Percentiles rank a stretch among this genome's conserved stretches.
Evolutionary conservation across 306 rosid species (phyloP).

Genomic region (Myrica gale): DNA sequence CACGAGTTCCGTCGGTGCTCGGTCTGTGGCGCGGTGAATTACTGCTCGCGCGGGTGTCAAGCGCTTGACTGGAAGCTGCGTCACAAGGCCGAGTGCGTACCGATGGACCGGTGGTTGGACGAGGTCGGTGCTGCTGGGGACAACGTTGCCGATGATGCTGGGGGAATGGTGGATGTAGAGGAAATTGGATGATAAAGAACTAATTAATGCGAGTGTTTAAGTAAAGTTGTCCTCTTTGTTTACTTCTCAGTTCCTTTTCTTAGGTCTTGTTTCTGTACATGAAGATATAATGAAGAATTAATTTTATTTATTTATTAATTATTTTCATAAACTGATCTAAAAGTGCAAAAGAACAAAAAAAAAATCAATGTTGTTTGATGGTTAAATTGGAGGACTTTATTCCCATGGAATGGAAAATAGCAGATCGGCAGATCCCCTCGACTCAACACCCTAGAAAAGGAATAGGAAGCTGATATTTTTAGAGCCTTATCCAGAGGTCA

Average conservation of each 20-base stretch:
- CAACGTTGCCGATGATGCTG: conserved; percentile 16
- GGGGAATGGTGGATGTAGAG: not conserved
- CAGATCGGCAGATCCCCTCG: too few species aligned
- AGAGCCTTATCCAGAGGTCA: too few species aligned
- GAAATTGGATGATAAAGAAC: not conserved
- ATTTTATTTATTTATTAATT: too few species aligned
- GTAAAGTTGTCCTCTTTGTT: too few species aligned
- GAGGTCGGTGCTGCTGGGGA: conserved; percentile 21
- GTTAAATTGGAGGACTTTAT: not conserved
- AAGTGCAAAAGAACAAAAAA: not conserved
- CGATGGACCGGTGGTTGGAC: conserved; percentile 33
- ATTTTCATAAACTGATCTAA: too few species aligned
- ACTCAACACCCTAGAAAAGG: too few species aligned
- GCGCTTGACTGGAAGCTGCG: conserved; percentile 81
- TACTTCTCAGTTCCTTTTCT: too few species aligned
- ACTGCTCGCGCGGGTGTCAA: conserved; percentile 90
- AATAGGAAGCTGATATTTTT: too few species aligned
- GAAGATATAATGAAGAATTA: not conserved
- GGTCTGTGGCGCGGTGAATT: conserved; percentile 71
- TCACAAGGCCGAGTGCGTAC: conserved; percentile 60
- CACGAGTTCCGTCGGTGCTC: conserved; percentile 90
- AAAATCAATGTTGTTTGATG: not conserved
- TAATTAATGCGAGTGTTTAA: not conserved
- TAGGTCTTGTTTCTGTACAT: not conserved
- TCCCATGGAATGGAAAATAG: not conserved